Percentiles rank a stretch among this genome's conserved stretches.
These are phyloP conservation scores for Penicillium fimorum DNA, from an alignment of 495 filamentous ascomycete species.

Conservation along the genomic window DNA sequence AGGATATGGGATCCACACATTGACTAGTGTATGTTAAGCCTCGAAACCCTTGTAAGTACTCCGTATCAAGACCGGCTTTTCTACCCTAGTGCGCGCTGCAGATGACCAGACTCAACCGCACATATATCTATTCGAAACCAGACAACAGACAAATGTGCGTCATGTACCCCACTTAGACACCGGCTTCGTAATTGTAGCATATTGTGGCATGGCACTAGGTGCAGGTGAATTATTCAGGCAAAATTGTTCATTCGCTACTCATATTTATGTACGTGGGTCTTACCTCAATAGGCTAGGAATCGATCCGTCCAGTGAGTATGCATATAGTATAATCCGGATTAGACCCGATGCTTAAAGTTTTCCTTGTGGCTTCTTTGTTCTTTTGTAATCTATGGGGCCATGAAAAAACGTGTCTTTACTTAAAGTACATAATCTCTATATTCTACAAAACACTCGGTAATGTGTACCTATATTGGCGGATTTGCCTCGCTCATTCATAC, in stretches of 20 bases:
- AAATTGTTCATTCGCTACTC: background rate
- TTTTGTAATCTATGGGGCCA: no score
- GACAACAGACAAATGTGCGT: background rate
- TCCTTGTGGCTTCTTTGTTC: background rate
- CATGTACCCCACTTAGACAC: background rate
- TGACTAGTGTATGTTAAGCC: no score
- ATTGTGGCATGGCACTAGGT: background rate
- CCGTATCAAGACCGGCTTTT: background rate
- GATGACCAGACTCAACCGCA: background rate
- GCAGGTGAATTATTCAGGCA: background rate
- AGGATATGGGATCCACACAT: no score
- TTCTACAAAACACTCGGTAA: background rate
- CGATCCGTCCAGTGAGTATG: background rate
- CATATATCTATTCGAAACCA: background rate
- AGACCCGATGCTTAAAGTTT: background rate
- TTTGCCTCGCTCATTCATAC: background rate
- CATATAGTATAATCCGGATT: background rate
- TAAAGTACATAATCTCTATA: no score
- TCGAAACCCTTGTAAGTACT: no score
- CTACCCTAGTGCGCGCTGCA: background rate
- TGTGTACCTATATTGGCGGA: background rate
- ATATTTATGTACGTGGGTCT: background rate
- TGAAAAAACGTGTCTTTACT: no score
- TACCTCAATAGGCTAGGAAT: background rate
- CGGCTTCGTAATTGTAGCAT: background rate